Evolutionary conservation across 768 basidiomycete genomes (phyloP).

Genomic region (Pleurotus platypus): DNA sequence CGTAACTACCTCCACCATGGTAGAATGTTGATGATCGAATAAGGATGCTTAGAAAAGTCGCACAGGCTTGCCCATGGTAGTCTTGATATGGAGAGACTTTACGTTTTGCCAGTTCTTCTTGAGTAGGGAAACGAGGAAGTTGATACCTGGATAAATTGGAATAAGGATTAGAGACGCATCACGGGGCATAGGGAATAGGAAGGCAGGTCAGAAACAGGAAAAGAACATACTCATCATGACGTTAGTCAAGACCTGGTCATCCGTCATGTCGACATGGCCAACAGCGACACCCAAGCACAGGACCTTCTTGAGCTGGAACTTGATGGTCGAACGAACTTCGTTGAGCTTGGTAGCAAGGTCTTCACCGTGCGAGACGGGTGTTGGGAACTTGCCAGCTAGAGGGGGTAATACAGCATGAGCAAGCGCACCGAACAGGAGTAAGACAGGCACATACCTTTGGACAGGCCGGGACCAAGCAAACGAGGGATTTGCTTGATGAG

Average conservation of each 20-base stretch:
- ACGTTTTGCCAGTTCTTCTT: conserved; percentile 99
- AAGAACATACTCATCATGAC: conserved; percentile 84
- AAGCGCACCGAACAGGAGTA: neutral
- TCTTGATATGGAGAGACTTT: conserved; percentile 97
- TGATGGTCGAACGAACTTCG: conserved; percentile 98
- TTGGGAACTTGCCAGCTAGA: conserved; percentile 96
- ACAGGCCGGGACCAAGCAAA: conserved; percentile 98
- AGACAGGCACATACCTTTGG: conserved; percentile 72
- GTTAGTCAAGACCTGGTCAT: conserved; percentile 95
- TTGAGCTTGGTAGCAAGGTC: conserved; percentile 86
- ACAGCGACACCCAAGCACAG: conserved; percentile 98
- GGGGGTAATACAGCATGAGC: neutral
- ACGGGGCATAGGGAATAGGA: neutral
- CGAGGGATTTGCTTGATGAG: conserved; percentile 99
- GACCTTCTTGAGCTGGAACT: conserved; percentile 99
- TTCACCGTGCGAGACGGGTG: conserved; percentile 89
- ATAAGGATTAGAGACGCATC: no score
- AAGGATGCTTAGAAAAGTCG: conserved; percentile 72
- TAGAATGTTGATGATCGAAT: conserved; percentile 14
- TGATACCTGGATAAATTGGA: conserved; percentile 65
- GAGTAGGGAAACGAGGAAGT: conserved; percentile 98
- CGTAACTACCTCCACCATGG: conserved; percentile 6
- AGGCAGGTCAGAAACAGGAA: neutral
- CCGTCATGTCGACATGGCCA: conserved; percentile 95
- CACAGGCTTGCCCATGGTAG: conserved; percentile 98